Percentiles rank a stretch among this genome's conserved stretches.
These are phyloP conservation scores for Rhodamnia argentea DNA, from an alignment of 345 rosid species.

Conservation along the genomic window DNA sequence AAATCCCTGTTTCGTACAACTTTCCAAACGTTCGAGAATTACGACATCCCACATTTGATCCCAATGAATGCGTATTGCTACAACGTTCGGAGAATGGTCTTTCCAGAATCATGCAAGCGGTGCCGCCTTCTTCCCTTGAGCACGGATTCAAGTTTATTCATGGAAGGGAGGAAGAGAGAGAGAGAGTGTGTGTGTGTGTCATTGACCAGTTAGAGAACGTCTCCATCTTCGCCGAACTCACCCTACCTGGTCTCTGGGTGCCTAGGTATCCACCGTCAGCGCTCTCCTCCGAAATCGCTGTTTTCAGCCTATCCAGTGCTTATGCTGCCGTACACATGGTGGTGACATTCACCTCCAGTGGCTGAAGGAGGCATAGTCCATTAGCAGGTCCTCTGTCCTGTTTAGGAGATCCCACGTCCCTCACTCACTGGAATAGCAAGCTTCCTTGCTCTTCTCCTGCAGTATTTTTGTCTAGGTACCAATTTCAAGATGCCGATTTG, in stretches of 20 bases:
- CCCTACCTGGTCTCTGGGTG: too few species aligned
- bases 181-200: too few species aligned
- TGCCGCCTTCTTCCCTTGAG: background rate
- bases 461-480: slow-evolving; percentile 62
- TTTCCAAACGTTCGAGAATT: background rate
- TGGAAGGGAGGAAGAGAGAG: too few species aligned
- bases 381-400: slow-evolving; percentile 84
- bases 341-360: background rate
- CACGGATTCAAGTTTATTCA: background rate
- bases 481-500: background rate
- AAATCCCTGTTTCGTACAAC: background rate
- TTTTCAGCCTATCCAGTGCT: background rate
- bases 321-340: background rate
- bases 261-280: too few species aligned
- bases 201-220: too few species aligned
- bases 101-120: background rate
- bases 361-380: slow-evolving; percentile 76
- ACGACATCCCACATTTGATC: background rate
- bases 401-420: slow-evolving; percentile 90
- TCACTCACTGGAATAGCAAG: slow-evolving; percentile 72
- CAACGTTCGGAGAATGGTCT: background rate
- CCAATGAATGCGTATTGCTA: background rate
- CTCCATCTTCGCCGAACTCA: too few species aligned
- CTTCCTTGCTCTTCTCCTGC: slow-evolving; percentile 66
- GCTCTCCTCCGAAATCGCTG: background rate